These are phyloP conservation scores for Nakaseomyces kungkrabaensis DNA, from an alignment of 1,139 yeast species.

Conservation along the genomic window DNA sequence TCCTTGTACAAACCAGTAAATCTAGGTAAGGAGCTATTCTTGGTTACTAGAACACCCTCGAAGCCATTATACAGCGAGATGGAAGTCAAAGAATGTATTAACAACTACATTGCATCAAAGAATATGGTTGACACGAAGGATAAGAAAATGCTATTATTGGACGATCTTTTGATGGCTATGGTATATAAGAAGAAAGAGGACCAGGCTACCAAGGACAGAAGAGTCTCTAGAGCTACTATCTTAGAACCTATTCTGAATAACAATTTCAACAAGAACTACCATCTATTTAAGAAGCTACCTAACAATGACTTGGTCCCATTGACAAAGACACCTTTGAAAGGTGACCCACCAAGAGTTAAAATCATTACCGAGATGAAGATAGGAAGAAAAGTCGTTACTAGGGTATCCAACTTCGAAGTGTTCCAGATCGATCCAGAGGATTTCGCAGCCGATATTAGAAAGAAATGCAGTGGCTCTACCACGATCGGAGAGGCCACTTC, in stretches of 20 bases:
- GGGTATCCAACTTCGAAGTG: constrained; percentile 57
- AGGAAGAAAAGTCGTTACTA: constrained; percentile 74
- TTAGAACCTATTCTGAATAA: constrained; percentile 38
- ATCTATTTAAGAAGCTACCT: constrained; percentile 37
- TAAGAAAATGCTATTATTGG: constrained; percentile 43
- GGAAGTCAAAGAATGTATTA: constrained; percentile 45
- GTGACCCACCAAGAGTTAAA: constrained; percentile 56
- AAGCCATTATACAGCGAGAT: constrained; percentile 39
- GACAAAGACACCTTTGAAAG: constrained; percentile 40
- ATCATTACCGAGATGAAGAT: constrained; percentile 68
- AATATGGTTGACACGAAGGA: constrained; percentile 42
- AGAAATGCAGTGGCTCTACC: constrained; percentile 82
- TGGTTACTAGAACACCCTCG: constrained; percentile 33
- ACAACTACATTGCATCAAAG: constrained; percentile 45
- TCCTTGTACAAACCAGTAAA: constrained; percentile 48
- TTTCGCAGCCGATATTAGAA: constrained; percentile 59
- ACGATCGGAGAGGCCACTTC: constrained; percentile 51
- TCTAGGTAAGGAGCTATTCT: constrained; percentile 42
- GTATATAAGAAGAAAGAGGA: constrained; percentile 24
- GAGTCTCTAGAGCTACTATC: constrained; percentile 43
- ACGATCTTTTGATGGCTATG: constrained; percentile 35
- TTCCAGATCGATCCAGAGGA: constrained; percentile 57
- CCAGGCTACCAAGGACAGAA: constrained; percentile 11
- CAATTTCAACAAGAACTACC: constrained; percentile 50
- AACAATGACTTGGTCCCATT: constrained; percentile 30